Evolutionary conservation across 2,329 filamentous ascomycete species (phyloP), one percentile per base, ranked within the genome.

Genomic region (Aspergillus sp.): DNA sequence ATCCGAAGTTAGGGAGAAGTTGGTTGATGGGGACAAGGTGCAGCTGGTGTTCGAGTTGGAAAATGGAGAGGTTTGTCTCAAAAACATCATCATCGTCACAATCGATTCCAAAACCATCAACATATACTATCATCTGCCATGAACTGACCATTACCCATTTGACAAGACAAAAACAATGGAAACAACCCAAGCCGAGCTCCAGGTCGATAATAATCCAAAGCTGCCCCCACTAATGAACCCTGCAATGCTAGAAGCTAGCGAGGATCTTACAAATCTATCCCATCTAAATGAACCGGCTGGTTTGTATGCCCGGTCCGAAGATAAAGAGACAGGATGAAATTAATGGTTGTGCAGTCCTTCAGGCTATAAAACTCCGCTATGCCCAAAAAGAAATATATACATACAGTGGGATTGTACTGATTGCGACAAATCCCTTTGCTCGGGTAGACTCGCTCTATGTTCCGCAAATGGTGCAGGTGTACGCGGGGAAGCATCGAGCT

Each of bases 361-460:
- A 98, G 78, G 93, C 93, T 48, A 98, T 98, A 71, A 90, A 90
- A 67, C 81, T 98, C 66, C 88, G 93, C 69, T 98, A 98, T 74
- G 80, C 88, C 54, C 93, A 98, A 71, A 97, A 97, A 74, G 93
- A 98, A 71, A 98, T 98, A 63, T 98, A 98, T 78, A 98, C 93
- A 64, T 98, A 98, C 76, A 95, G 89, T 68, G 93, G 93, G 66
- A 97, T 98, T 65, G 93, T 98, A 56, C 79, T 98, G 60, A 98
- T 98, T 74, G 93, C 93, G 54, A 95, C 93, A 54, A 98, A 98
- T 73, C 93, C 93, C 19, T 98, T 98, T 64, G 93, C 94, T 46
- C 82, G 93, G 56, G 90, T 98, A 58, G 93, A 98, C 69, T 98
- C 93, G 38, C 83, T 98, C 64, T 98, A 98, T 71, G 93, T 98